Evolutionary conservation across 1,284 basidiomycete species (phyloP).

Genomic region (Thecaphora frezii): DNA sequence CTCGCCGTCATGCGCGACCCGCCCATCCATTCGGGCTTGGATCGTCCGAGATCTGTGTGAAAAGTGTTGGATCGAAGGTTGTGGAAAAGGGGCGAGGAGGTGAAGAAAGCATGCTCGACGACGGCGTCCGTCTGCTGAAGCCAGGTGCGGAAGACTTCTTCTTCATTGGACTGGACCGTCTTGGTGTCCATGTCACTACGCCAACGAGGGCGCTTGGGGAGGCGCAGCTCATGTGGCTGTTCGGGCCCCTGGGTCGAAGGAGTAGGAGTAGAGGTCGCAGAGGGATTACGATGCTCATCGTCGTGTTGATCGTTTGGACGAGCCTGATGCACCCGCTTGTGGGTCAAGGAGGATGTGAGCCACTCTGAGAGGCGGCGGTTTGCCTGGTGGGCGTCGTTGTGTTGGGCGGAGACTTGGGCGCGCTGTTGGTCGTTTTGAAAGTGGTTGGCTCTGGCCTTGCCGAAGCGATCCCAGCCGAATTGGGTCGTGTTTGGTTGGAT

Average conservation of each 20-base stretch:
- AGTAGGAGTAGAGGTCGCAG: not conserved
- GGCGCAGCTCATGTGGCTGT: slow-evolving; percentile 22
- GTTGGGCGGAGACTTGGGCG: slow-evolving; percentile 7
- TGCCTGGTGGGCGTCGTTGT: slow-evolving; percentile 8
- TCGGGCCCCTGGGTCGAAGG: slow-evolving; percentile 8
- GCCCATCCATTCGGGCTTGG: slow-evolving; percentile 9
- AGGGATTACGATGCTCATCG: not conserved
- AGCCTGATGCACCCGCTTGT: not conserved
- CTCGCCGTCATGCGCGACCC: slow-evolving; percentile 26
- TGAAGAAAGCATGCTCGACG: slow-evolving; percentile 36
- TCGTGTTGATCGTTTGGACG: not conserved
- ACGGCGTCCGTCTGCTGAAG: slow-evolving; percentile 36
- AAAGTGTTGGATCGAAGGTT: slow-evolving; percentile 19
- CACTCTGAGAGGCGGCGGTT: slow-evolving; percentile 21
- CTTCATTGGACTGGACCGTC: slow-evolving; percentile 39
- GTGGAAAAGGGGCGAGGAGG: slow-evolving; percentile 29
- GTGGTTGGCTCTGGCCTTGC: slow-evolving; percentile 24
- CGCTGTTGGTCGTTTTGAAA: slow-evolving; percentile 19
- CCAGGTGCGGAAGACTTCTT: slow-evolving; percentile 41
- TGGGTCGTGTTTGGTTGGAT: slow-evolving; percentile 13
- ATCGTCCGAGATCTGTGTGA: slow-evolving; percentile 10
- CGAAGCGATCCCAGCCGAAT: slow-evolving; percentile 34
- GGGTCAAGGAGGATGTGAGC: slow-evolving; percentile 5
- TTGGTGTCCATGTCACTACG: slow-evolving; percentile 37
- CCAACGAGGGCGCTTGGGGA: slow-evolving; percentile 46